Evolutionary conservation across 108 stramenopile species (phyloP).

Genomic region (Pseudonitzschia multiseries): DNA sequence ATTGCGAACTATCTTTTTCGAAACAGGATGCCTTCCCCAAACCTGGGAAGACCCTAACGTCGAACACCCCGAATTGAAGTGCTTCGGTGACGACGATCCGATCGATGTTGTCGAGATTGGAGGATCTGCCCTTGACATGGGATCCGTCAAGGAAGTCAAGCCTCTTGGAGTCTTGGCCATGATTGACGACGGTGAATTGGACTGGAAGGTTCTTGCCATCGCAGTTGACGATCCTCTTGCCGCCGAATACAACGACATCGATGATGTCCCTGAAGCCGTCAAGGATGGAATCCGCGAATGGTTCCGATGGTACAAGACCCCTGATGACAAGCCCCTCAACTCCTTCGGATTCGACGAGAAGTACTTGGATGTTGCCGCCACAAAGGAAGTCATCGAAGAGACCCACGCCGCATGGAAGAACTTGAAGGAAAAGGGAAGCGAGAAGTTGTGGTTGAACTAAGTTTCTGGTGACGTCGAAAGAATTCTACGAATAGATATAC

Average conservation of each 20-base stretch:
- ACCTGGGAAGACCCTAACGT: conserved; percentile 97
- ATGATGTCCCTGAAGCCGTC: conserved; percentile 92
- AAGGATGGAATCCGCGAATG: conserved; percentile 96
- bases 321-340: conserved; percentile 99
- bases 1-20: neutral
- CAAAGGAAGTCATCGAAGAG: conserved; percentile 93
- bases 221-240: conserved; percentile 94
- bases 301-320: conserved; percentile 99
- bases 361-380: conserved; percentile 79
- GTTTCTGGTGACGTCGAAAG: neutral
- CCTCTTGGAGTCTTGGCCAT: conserved; percentile 97
- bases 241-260: conserved; percentile 92
- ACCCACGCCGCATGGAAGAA: conserved; percentile 98
- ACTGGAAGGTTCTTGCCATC: conserved; percentile 99
- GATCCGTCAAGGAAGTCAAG: conserved; percentile 93
- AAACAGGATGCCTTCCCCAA: conserved; percentile 88
- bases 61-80: conserved; percentile 91
- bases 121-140: conserved; percentile 68
- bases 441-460: conserved; percentile 20
- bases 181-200: conserved; percentile 99
- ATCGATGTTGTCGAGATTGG: conserved; percentile 99
- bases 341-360: conserved; percentile 98
- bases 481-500: neutral
- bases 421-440: conserved; percentile 32
- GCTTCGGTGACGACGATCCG: conserved; percentile 98